Conservation (phyloP, 306 rosid species). For the Vigna mungo region DNA sequence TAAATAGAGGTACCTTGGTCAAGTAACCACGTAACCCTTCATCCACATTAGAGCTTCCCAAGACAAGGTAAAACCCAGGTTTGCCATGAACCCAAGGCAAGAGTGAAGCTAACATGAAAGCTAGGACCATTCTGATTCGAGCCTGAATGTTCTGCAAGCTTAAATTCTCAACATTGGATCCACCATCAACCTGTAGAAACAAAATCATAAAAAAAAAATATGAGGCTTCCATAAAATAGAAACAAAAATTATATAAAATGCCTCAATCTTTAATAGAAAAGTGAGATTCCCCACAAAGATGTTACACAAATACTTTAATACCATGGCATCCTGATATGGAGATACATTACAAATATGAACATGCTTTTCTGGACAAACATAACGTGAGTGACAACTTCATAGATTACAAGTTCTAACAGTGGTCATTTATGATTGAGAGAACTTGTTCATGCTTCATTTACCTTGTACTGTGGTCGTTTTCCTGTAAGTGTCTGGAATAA, state of each 20-base stretch:
- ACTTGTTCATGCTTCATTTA: constrained; percentile 46
- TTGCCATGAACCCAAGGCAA: constrained; percentile 97
- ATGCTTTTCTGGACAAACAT: constrained; percentile 20
- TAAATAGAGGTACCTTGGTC: constrained; percentile 70
- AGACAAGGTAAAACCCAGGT: constrained; percentile 90
- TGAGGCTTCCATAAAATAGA: constrained; percentile 3
- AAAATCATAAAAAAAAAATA: constrained; percentile 35
- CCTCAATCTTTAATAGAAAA: constrained; percentile 27
- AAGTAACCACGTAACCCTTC: constrained; percentile 92
- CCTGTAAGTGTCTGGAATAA: constrained; percentile 88
- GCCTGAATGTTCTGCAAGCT: constrained; percentile 97
- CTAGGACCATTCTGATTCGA: constrained; percentile 92
- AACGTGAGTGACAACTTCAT: constrained; percentile 16
- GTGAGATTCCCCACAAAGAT: constrained; percentile 21
- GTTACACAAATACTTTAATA: constrained; percentile 24
- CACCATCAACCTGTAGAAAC: constrained; percentile 80
- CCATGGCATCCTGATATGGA: constrained; percentile 1
- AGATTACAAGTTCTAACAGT: constrained; percentile 16
- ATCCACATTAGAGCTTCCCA: constrained; percentile 95
- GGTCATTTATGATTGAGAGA: constrained; percentile 25
- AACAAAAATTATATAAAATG: constrained; percentile 9
- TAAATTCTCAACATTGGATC: constrained; percentile 85
- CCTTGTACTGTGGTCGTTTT: constrained; percentile 80
- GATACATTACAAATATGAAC: constrained; percentile 14
- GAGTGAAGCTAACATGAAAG: constrained; percentile 96